Evolutionary conservation across 2,329 filamentous ascomycete species (phyloP), one percentile per base, ranked within the genome.

Genomic region (Neopestalotiopsis rosae): DNA sequence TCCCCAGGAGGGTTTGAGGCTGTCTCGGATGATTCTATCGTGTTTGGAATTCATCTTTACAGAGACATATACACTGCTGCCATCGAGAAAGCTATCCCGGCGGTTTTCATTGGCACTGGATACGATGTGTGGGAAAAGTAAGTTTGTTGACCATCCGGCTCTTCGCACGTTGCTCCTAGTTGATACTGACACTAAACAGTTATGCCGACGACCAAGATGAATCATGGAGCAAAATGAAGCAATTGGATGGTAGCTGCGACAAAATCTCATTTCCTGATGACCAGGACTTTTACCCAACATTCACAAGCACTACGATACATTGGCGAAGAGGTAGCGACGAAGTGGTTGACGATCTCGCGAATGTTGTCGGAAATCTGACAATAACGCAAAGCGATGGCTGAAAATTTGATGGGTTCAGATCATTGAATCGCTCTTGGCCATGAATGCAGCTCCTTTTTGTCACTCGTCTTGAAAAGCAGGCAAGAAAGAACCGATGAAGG

Each of bases 21-120:
- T 5, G 81, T 92, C 10, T 81, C 84, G 17, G 62, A 75, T 0
- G 73, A 79, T 0, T 86, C 88, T 0, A 75, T 93, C 1, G 81
- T 91, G 2, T 93, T 88, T 71, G 90, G 88, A 1, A 83, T 92
- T 0, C 90, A 92, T 65, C 83, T 90, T 69, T 89, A 89, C 68
- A 81, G 80, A 28, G 81, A 79, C 49, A 83, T 87, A 56, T 92
- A 89, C 64, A 80, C 85, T 28, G 76, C 82, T 5, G 83, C 89
- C 0, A 78, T 93, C 1, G 73, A 79, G 1, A 74, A 77, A 0
- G 71, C 78, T 0, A 72, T 83, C 1, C 90, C 90, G 0, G 83
- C 80, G 0, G 73, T 91, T 2, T 87, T 90, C 13, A 82, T 92
- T 14, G 90, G 90, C 0, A 90, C 87, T 0, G 80, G 81, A 0